These are phyloP conservation scores for Ilex paraguariensis DNA, from an alignment of 305 asterid genomes.

Conservation along the genomic window DNA sequence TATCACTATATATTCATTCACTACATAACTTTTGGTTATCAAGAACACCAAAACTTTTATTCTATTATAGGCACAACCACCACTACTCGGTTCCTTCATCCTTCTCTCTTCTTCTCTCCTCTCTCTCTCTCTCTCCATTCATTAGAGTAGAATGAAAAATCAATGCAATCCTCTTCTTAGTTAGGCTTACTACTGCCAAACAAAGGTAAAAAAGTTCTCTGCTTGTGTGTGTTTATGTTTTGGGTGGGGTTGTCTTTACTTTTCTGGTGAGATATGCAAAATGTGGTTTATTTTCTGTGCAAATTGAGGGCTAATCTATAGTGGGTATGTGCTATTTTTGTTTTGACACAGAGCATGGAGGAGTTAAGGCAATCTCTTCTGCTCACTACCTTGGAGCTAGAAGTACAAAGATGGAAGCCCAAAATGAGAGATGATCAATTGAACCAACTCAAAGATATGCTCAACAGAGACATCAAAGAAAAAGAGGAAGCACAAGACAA, in stretches of 20 bases:
- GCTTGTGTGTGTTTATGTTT: background rate
- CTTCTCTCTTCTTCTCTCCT: background rate
- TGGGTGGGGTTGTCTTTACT: background rate
- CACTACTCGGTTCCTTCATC: background rate
- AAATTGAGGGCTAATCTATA: no score
- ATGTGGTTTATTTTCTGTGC: no score
- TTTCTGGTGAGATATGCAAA: no score
- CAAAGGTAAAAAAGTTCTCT: background rate
- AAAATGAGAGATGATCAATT: slow-evolving; percentile 38
- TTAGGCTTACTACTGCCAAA: background rate
- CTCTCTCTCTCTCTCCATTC: background rate
- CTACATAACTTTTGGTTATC: no score
- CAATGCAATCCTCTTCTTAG: background rate
- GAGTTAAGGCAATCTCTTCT: slow-evolving; percentile 38
- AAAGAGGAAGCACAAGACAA: slow-evolving; percentile 36
- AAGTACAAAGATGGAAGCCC: slow-evolving; percentile 35
- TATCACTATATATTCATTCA: no score
- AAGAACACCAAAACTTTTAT: no score
- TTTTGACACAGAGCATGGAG: slow-evolving; percentile 40
- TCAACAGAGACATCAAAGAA: slow-evolving; percentile 31
- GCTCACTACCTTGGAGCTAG: slow-evolving; percentile 38
- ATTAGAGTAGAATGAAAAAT: background rate
- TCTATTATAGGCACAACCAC: background rate
- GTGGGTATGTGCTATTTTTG: no score
- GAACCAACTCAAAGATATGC: slow-evolving; percentile 37